Evolutionary conservation across 2,329 filamentous ascomycete genomes (phyloP).

Genomic region (Beauveria brongniartii): DNA sequence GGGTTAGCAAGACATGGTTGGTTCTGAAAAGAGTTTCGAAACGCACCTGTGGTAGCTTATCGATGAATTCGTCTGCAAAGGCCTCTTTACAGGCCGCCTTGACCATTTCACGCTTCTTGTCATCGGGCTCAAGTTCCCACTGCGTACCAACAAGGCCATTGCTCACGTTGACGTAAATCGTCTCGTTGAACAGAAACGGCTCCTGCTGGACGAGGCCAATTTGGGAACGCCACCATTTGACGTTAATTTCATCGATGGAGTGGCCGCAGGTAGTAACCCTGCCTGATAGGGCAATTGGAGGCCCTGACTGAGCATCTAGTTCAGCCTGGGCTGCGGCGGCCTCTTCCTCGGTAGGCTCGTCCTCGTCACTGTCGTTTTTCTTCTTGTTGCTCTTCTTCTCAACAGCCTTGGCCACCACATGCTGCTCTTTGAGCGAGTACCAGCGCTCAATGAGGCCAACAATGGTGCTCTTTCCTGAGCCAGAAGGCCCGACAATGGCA

Average conservation of each 20-base stretch:
- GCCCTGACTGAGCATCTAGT: constrained; percentile 28
- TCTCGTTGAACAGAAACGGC: constrained; percentile 59
- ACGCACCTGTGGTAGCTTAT: constrained; percentile 47
- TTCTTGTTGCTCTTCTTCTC: constrained; percentile 29
- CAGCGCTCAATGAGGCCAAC: constrained; percentile 63
- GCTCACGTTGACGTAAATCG: constrained; percentile 54
- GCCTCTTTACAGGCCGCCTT: constrained; percentile 57
- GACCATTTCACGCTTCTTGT: constrained; percentile 51
- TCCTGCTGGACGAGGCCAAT: constrained; percentile 63
- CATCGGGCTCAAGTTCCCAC: constrained; percentile 44
- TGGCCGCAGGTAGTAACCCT: constrained; percentile 45
- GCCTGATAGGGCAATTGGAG: constrained; percentile 36
- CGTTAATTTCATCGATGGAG: constrained; percentile 47
- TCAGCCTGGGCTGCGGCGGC: constrained; percentile 19
- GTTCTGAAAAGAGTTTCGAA: background rate
- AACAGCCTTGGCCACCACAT: constrained; percentile 34
- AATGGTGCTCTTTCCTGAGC: constrained; percentile 67
- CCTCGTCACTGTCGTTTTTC: constrained; percentile 18
- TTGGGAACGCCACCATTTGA: constrained; percentile 55
- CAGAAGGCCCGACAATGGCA: constrained; percentile 66
- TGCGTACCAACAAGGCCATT: constrained; percentile 47
- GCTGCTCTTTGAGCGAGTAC: constrained; percentile 54
- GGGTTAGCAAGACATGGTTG: constrained; percentile 9
- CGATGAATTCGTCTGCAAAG: constrained; percentile 63
- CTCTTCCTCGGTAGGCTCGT: constrained; percentile 22